Evolutionary conservation across 331 rosid genomes (phyloP).

Genomic region (Malus hybrid): DNA sequence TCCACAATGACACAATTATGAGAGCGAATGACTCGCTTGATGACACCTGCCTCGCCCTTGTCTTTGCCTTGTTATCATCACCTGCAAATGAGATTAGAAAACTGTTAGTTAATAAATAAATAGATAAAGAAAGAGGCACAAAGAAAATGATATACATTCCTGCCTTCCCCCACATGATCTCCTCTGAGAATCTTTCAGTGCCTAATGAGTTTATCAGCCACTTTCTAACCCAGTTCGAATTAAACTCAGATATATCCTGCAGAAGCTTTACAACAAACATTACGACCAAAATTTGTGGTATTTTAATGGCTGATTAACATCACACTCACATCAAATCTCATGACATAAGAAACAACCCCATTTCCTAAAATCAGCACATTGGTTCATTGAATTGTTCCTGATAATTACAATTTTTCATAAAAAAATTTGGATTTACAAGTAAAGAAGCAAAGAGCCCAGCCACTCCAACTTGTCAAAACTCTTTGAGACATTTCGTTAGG

Average conservation of each 20-base stretch:
- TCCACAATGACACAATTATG: conserved; percentile 91
- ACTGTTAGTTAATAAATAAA: background rate
- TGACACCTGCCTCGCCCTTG: conserved; percentile 61
- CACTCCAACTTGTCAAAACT: background rate
- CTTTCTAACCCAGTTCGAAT: conserved; percentile 79
- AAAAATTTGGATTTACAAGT: background rate
- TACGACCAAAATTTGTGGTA: background rate
- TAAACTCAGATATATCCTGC: background rate
- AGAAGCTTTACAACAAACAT: background rate
- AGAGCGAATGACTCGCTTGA: conserved; percentile 75
- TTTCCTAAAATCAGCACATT: background rate
- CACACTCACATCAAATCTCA: background rate
- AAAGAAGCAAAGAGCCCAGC: background rate
- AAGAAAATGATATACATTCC: background rate
- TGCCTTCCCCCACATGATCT: conserved; percentile 44
- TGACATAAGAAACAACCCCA: background rate
- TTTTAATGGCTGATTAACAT: background rate
- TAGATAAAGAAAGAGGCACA: background rate
- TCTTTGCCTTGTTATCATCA: conserved; percentile 84
- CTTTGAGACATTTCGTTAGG: background rate
- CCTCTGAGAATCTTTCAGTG: conserved; percentile 83
- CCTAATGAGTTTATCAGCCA: conserved; percentile 80
- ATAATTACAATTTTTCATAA: background rate
- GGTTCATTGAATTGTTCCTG: background rate
- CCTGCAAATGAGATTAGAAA: conserved; percentile 29